Percentiles rank a stretch among this genome's conserved stretches.
Conservation (phyloP, 108 stramenopile genomes). For the Seminavis robusta region DNA sequence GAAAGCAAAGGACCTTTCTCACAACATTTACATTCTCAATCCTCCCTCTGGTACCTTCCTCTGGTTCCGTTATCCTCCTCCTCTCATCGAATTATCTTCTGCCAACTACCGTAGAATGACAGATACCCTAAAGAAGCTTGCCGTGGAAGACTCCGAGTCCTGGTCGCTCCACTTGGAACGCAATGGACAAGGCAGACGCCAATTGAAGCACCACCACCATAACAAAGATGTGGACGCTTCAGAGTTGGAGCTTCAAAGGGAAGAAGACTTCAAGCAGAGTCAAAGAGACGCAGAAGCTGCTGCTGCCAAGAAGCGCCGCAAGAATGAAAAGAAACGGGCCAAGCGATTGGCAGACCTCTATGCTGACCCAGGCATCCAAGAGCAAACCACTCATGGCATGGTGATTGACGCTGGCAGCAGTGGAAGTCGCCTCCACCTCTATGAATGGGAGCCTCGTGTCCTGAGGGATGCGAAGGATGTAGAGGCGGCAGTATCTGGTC, state of each 20-base stretch:
- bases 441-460: conserved; percentile 71
- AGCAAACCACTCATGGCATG: conserved; percentile 47
- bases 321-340: conserved; percentile 33
- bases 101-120: too few relatives aligned
- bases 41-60: too few relatives aligned
- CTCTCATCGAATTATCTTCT: too few relatives aligned
- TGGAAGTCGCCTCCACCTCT: conserved; percentile 89
- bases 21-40: too few relatives aligned
- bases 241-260: conserved; percentile 6
- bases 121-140: conserved; percentile 10
- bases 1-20: too few relatives aligned
- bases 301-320: conserved; percentile 19
- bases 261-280: conserved; percentile 1
- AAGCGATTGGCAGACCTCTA: conserved; percentile 36
- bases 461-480: conserved; percentile 40
- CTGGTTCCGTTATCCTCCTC: too few relatives aligned
- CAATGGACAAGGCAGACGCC: neutral
- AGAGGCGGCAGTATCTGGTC: conserved; percentile 36
- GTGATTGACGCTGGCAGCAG: conserved; percentile 94
- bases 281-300: conserved; percentile 8
- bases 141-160: conserved; percentile 7
- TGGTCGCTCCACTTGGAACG: conserved; percentile 4
- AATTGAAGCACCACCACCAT: conserved; percentile 2
- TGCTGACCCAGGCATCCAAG: conserved; percentile 36
- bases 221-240: neutral